Evolutionary conservation across 768 basidiomycete species (phyloP).

Genomic region (Lactarius sp.): DNA sequence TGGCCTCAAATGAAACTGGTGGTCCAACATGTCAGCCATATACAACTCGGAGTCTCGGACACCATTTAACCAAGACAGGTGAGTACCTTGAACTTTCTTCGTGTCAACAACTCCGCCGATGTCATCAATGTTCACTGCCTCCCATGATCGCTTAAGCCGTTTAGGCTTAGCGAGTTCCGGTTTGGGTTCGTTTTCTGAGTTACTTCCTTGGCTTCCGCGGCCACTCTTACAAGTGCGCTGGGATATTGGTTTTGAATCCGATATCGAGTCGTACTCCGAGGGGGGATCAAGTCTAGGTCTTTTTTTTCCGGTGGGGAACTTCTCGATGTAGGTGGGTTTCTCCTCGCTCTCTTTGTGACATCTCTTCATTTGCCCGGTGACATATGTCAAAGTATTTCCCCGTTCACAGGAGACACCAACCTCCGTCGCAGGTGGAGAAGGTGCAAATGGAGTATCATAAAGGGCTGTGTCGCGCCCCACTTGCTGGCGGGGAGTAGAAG

Average conservation of each 20-base stretch:
- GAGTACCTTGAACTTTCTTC: not conserved
- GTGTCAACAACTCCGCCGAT: not conserved
- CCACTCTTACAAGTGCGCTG: not conserved
- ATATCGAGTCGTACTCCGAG: not conserved
- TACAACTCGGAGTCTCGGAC: too few relatives aligned
- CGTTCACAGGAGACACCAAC: not conserved
- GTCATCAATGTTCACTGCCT: not conserved
- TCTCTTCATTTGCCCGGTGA: not conserved
- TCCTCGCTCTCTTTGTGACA: not conserved
- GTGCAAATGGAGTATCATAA: not conserved
- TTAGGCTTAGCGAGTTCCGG: not conserved
- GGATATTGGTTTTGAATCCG: not conserved
- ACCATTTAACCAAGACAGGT: too few relatives aligned
- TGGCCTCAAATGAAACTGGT: too few relatives aligned
- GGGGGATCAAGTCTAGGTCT: constrained; percentile 1
- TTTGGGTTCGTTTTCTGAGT: not conserved
- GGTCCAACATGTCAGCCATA: too few relatives aligned
- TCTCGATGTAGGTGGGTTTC: not conserved
- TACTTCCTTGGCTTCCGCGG: not conserved
- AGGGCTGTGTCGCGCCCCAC: not conserved
- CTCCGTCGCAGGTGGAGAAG: not conserved
- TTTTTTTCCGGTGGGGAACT: constrained; percentile 5
- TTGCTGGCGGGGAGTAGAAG: not conserved
- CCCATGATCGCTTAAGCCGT: not conserved
- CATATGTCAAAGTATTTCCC: not conserved